Evolutionary conservation across 345 rosid species (phyloP), one percentile per base, ranked within the genome.

Genomic region (Odontarrhena argentea): DNA sequence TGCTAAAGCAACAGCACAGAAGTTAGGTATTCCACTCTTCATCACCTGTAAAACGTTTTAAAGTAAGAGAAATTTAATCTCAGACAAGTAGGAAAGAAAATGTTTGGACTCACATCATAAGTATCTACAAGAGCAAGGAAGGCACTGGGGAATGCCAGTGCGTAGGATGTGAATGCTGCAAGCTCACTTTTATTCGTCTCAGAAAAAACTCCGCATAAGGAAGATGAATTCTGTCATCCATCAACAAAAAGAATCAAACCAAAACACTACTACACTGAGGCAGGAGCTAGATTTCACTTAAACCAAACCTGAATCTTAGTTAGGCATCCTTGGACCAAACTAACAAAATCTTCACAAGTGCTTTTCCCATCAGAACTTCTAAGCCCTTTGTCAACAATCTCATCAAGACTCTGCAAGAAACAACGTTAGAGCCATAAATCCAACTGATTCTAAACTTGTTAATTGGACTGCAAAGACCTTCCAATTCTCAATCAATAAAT

Each of bases 171-270:
- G 76, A 91, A 94, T 4, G 97, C 96, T 47, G 99, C 91, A 26
- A 94, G 88, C 80, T 94, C 99, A 22, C 97, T 91, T 77, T 84
- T 84, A 77, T 94, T 94, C 51, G 97, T 94, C 83, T 91, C 93
- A 18, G 91, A 86, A 64, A 88, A 85, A 55, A 57, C 60, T 37
- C 84, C 86, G 59, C 64, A 47, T 8, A 83, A 73, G 24, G 87
- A 60, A n/a, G 79, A 77, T 51, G 91, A 86, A 78, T 85, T 64
- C 96, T 91, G 82, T 70, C 55, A 67, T 36, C 48, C 74, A 52
- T 55, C 15, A 5, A 13, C 54, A 52, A 30, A 24, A 35, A 24
- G 57, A 64, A 76, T 25, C 53, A 80, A 45, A 67, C 24, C 26
- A 63, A 8, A n/a, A 40, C 38, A n/a, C 45, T 50, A 26, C 30